Evolutionary conservation across 2,329 filamentous ascomycete genomes (phyloP).

Genomic region (Colletotrichum sp.): DNA sequence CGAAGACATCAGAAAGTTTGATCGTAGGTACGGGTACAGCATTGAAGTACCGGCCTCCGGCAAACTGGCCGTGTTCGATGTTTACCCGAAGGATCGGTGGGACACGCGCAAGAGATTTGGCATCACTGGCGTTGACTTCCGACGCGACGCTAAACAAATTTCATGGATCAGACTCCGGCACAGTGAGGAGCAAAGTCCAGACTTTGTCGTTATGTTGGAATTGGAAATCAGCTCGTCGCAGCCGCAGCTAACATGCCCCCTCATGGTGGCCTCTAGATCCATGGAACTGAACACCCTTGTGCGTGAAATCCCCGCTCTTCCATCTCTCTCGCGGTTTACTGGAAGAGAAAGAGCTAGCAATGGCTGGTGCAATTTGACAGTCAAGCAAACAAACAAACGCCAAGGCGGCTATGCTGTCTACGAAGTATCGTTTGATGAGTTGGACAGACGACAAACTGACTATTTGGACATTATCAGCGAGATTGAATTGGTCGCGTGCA

Average conservation of each 20-base stretch:
- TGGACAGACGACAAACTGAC: background rate
- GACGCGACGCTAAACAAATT: background rate
- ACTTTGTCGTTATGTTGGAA: background rate
- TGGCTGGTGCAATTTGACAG: background rate
- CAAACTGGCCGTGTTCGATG: background rate
- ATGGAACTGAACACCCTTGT: background rate
- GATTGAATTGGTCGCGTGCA: background rate
- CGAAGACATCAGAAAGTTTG: background rate
- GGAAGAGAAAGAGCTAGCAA: background rate
- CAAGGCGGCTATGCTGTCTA: background rate
- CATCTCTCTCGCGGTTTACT: background rate
- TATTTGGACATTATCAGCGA: background rate
- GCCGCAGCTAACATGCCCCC: background rate
- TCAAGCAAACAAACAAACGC: background rate
- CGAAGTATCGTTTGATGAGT: background rate
- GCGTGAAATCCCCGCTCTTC: background rate
- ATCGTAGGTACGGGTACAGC: background rate
- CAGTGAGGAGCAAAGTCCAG: background rate
- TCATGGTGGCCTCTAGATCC: background rate
- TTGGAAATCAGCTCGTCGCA: background rate
- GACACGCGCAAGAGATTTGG: fast-evolving
- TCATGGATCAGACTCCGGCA: background rate
- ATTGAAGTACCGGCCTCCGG: background rate
- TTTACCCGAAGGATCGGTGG: background rate
- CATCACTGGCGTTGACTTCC: background rate